Evolutionary conservation across 495 filamentous ascomycete species (phyloP).

Genomic region (Cairneyella variabilis): DNA sequence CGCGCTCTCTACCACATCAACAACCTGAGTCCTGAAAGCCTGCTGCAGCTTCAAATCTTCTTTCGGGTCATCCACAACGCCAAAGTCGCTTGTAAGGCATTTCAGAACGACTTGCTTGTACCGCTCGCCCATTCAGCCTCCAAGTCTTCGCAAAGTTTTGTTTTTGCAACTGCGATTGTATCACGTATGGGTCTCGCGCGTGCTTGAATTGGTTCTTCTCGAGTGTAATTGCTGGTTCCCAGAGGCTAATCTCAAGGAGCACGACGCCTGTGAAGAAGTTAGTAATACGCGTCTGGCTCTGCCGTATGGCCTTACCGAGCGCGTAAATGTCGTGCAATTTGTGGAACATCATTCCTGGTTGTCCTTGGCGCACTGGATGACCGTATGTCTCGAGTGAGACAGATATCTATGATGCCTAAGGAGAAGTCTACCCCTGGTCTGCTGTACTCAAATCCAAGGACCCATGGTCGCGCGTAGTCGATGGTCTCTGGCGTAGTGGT

Average conservation of each 20-base stretch:
- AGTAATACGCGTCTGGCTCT: too few species aligned
- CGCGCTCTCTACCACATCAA: conserved; percentile 28
- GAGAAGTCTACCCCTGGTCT: conserved; percentile 27
- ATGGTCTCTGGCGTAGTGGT: not conserved
- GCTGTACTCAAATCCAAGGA: conserved; percentile 32
- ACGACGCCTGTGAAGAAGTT: too few species aligned
- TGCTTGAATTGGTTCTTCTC: conserved; percentile 26
- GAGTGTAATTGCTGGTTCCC: conserved; percentile 26
- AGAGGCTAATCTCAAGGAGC: conserved; percentile 29
- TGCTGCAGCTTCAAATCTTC: conserved; percentile 33
- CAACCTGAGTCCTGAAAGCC: conserved; percentile 29
- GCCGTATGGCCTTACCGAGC: too few species aligned
- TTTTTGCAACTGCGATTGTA: conserved; percentile 28
- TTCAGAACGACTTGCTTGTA: conserved; percentile 29
- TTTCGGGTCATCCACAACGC: conserved; percentile 27
- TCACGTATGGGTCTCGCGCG: conserved; percentile 25
- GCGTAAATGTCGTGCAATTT: conserved; percentile 55
- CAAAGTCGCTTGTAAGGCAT: conserved; percentile 29
- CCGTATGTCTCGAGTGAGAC: conserved; percentile 26
- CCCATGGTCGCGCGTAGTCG: conserved; percentile 25
- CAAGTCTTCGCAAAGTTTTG: too few species aligned
- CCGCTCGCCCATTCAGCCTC: conserved; percentile 30
- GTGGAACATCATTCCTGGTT: conserved; percentile 24
- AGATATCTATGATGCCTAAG: conserved; percentile 19
- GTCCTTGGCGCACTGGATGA: conserved; percentile 30